Evolutionary conservation across 2,329 filamentous ascomycete species (phyloP).

Genomic region (Gaeumannomyces sp.): DNA sequence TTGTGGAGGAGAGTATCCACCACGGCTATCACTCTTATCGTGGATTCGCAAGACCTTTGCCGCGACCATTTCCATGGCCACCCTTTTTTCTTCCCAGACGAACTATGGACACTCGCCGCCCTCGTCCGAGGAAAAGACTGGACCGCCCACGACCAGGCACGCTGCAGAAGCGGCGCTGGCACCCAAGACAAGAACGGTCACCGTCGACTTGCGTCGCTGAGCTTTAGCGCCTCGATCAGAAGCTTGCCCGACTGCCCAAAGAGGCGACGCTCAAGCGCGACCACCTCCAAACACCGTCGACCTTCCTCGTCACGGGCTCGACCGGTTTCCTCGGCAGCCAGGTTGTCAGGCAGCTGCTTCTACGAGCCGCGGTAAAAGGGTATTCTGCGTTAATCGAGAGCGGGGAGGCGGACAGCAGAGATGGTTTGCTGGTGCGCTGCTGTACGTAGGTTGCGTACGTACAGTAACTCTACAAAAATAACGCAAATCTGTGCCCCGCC

Average conservation of each 20-base stretch:
- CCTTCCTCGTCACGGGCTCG: conserved; percentile 33
- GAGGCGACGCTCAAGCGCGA: neutral
- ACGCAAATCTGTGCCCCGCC: too few relatives aligned
- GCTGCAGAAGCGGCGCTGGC: too few relatives aligned
- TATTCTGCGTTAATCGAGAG: neutral
- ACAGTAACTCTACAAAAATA: too few relatives aligned
- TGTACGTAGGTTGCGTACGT: too few relatives aligned
- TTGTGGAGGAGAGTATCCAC: too few relatives aligned
- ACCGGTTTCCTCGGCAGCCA: conserved; percentile 37
- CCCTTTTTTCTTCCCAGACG: neutral
- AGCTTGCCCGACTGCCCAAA: neutral
- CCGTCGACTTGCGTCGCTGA: neutral
- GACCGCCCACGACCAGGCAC: too few relatives aligned
- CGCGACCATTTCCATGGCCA: neutral
- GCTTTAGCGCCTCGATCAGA: neutral
- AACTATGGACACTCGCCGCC: neutral
- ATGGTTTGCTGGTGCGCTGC: too few relatives aligned
- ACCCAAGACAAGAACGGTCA: too few relatives aligned
- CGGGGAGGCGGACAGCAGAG: too few relatives aligned
- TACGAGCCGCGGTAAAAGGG: neutral
- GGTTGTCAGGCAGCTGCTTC: conserved; percentile 31
- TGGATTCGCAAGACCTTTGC: neutral
- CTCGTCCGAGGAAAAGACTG: neutral
- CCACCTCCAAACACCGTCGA: conserved; percentile 16
- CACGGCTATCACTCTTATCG: neutral